A percentile compares a stretch with the other conserved stretches of the same genome.
These are phyloP conservation scores for Ampelocalamus luodianensis DNA, from an alignment of 176 grass and related monocot species.

Conservation along the genomic window DNA sequence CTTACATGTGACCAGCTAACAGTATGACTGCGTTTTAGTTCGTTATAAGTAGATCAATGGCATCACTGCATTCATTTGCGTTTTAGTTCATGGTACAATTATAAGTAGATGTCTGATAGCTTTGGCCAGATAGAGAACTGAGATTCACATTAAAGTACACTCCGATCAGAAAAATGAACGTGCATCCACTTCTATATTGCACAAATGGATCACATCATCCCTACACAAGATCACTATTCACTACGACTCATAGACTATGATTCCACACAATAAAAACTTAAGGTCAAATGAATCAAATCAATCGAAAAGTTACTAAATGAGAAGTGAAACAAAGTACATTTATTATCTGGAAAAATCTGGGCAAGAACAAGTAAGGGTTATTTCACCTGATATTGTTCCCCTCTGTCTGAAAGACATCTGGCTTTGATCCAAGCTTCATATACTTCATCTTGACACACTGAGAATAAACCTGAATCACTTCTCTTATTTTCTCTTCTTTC, in stretches of 20 bases:
- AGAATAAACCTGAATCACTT: slow-evolving; percentile 30
- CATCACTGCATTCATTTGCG: not conserved
- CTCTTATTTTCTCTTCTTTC: slow-evolving; percentile 5
- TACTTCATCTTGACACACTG: slow-evolving; percentile 82
- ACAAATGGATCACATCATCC: slow-evolving; percentile 32
- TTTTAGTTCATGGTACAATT: not conserved
- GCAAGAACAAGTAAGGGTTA: slow-evolving; percentile 19
- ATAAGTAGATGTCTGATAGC: slow-evolving; percentile 22
- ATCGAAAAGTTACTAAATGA: not conserved
- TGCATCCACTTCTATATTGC: slow-evolving; percentile 9
- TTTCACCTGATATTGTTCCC: slow-evolving; percentile 78
- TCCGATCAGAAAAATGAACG: not conserved
- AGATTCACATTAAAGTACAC: not conserved
- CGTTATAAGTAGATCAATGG: slow-evolving; percentile 2
- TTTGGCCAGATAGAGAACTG: slow-evolving; percentile 20
- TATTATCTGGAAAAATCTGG: slow-evolving; percentile 17
- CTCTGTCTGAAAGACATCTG: slow-evolving; percentile 88
- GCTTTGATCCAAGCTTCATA: slow-evolving; percentile 99
- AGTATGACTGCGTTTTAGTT: not conserved
- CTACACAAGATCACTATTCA: slow-evolving; percentile 8
- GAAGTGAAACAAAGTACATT: slow-evolving; percentile 14
- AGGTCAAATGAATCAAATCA: slow-evolving; percentile 21
- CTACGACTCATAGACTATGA: slow-evolving; percentile 14
- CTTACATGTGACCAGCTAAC: slow-evolving; percentile 21
- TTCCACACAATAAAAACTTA: slow-evolving; percentile 26